Evolutionary conservation across 495 filamentous ascomycete species (phyloP).

Genomic region (Trichoderma virens): DNA sequence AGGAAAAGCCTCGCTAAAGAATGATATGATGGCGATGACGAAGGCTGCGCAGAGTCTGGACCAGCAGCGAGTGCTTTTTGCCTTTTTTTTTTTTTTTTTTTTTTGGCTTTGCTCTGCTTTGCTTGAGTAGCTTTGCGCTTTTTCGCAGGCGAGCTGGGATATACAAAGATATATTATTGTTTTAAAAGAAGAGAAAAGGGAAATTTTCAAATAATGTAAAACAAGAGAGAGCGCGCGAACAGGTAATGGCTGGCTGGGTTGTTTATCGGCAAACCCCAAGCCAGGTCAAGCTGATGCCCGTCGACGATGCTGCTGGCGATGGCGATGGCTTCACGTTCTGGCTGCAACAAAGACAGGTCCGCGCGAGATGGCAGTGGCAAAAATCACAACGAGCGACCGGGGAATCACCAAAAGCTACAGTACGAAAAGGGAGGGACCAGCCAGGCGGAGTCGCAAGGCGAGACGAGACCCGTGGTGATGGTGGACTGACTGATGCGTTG

Average conservation of each 20-base stretch:
- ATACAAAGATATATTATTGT: no score
- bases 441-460: background rate
- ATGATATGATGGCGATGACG: background rate
- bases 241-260: no score
- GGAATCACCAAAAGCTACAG: background rate
- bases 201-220: no score
- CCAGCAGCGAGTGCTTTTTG: background rate
- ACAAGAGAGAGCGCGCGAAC: no score
- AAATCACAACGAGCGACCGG: no score
- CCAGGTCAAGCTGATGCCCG: no score
- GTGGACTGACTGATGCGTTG: slow-evolving; percentile 5
- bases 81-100: no score
- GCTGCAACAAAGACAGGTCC: background rate
- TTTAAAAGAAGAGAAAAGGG: no score
- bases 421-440: background rate
- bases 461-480: background rate
- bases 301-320: background rate
- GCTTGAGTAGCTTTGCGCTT: no score
- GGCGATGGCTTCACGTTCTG: background rate
- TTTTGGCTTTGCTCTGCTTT: no score
- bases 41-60: background rate
- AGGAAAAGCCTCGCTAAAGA: slow-evolving; percentile 8
- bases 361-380: background rate
- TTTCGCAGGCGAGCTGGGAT: no score
- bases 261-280: no score